Conservation (phyloP, 2,329 filamentous ascomycete species). For the Curvularia hawaiiensis region DNA sequence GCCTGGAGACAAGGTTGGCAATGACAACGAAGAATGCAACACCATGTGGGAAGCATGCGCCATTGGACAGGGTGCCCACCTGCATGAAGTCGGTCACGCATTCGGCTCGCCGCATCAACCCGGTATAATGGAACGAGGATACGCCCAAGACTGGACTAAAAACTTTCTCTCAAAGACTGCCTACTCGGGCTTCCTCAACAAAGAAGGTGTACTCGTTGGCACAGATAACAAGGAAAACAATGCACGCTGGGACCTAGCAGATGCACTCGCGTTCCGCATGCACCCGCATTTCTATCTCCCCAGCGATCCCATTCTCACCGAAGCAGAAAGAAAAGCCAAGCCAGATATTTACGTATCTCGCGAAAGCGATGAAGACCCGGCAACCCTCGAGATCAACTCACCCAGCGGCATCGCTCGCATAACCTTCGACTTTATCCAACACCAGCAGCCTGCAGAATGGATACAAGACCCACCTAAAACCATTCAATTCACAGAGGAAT, state of each 20-base stretch:
- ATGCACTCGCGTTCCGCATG: slow-evolving; percentile 34
- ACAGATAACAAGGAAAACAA: slow-evolving; percentile 25
- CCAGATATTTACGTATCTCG: slow-evolving; percentile 11
- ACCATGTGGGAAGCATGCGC: slow-evolving; percentile 55
- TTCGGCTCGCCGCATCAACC: slow-evolving; percentile 40
- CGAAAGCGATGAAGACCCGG: slow-evolving; percentile 24
- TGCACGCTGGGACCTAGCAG: slow-evolving; percentile 40
- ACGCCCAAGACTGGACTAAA: slow-evolving; percentile 46
- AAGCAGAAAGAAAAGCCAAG: slow-evolving; percentile 15
- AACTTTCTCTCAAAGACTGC: slow-evolving; percentile 48
- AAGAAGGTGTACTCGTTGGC: slow-evolving; percentile 13
- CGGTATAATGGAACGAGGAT: slow-evolving; percentile 44
- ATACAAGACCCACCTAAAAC: slow-evolving; percentile 14
- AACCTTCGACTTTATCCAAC: slow-evolving; percentile 30
- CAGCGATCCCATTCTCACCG: slow-evolving; percentile 22
- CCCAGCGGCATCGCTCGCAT: slow-evolving; percentile 36
- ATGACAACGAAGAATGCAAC: slow-evolving; percentile 46
- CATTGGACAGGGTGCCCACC: slow-evolving; percentile 46
- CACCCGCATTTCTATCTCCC: slow-evolving; percentile 39
- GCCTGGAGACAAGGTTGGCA: slow-evolving; percentile 44
- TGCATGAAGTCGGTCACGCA: slow-evolving; percentile 48
- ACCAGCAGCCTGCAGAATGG: slow-evolving; percentile 23
- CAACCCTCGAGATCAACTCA: slow-evolving; percentile 27
- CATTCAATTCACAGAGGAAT: slow-evolving; percentile 25
- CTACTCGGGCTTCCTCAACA: slow-evolving; percentile 5